A percentile compares a stretch with the other conserved stretches of the same genome.
phyloP scores from a whole-genome alignment of 768 basidiomycete species.

The Mrakia frigida region DNA sequence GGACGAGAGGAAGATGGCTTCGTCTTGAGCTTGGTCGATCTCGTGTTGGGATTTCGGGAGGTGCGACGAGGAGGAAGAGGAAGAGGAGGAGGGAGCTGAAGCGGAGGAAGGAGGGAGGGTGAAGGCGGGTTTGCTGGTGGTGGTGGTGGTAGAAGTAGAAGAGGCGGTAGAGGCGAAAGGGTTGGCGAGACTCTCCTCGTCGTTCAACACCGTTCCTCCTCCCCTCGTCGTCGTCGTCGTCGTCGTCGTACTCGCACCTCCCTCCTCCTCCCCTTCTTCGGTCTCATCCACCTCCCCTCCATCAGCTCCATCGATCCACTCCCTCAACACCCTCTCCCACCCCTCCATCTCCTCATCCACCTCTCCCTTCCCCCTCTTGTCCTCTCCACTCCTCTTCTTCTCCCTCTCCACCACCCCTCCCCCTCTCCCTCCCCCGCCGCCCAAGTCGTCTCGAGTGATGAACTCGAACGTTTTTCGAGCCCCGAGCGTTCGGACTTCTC shows the following conservation, averaged over 20 bases:
- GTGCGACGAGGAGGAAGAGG: background rate
- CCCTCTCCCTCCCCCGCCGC: constrained; percentile 33
- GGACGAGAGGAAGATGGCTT: constrained; percentile 78
- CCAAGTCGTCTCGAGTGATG: constrained; percentile 56
- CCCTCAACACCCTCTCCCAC: constrained; percentile 10
- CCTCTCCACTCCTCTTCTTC: constrained; percentile 37
- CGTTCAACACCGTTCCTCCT: background rate
- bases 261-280: too few species aligned
- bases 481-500: constrained; percentile 69
- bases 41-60: constrained; percentile 17
- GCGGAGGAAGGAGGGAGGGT: background rate
- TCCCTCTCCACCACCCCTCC: constrained; percentile 35
- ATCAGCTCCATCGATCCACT: constrained; percentile 4
- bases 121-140: background rate
- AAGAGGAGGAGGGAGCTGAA: background rate
- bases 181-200: constrained; percentile 5
- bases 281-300: constrained; percentile 28
- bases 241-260: constrained; percentile 39
- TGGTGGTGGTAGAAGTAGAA: background rate
- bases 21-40: constrained; percentile 57
- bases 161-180: constrained; percentile 1
- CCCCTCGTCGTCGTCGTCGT: background rate
- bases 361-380: constrained; percentile 36
- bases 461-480: constrained; percentile 82
- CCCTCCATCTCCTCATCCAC: constrained; percentile 24